Percentiles rank a stretch among this genome's conserved stretches.
Conservation (phyloP, 805 yeast genomes). For the Ogataea henricii region DNA sequence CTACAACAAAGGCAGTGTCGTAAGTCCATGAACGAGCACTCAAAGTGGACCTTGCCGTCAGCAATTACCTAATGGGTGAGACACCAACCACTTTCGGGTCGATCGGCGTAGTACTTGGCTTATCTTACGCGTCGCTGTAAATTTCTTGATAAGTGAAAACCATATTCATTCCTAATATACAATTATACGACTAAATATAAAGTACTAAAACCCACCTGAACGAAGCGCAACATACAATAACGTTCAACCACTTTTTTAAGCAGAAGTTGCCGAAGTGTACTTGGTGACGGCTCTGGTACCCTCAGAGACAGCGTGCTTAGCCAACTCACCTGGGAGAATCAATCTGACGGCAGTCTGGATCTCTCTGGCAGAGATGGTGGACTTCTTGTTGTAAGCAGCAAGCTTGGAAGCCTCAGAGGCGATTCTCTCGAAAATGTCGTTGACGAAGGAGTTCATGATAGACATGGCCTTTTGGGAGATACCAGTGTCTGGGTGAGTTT, state of each 20-base stretch:
- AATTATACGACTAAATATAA: slow-evolving; percentile 21
- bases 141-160: slow-evolving; percentile 7
- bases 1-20: too few species aligned
- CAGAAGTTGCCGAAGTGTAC: slow-evolving; percentile 70
- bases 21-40: too few species aligned
- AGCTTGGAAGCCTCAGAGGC: slow-evolving; percentile 97
- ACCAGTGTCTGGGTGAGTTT: slow-evolving; percentile 99
- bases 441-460: slow-evolving; percentile 96
- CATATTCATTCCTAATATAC: slow-evolving; percentile 28
- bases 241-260: slow-evolving; percentile 28
- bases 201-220: slow-evolving; percentile 17
- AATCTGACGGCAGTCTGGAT: slow-evolving; percentile 98
- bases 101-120: too few species aligned
- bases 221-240: slow-evolving; percentile 10
- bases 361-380: slow-evolving; percentile 97
- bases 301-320: slow-evolving; percentile 97
- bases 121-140: too few species aligned
- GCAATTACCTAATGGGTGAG: too few species aligned
- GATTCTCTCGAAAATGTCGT: slow-evolving; percentile 97
- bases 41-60: too few species aligned
- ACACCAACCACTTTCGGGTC: too few species aligned
- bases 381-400: slow-evolving; percentile 98
- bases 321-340: slow-evolving; percentile 97
- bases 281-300: slow-evolving; percentile 98
- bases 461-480: slow-evolving; percentile 98